Percentiles rank a stretch among this genome's conserved stretches.
Conservation (phyloP, 352 stramenopile species). For the Phytophthora crassamura region DNA sequence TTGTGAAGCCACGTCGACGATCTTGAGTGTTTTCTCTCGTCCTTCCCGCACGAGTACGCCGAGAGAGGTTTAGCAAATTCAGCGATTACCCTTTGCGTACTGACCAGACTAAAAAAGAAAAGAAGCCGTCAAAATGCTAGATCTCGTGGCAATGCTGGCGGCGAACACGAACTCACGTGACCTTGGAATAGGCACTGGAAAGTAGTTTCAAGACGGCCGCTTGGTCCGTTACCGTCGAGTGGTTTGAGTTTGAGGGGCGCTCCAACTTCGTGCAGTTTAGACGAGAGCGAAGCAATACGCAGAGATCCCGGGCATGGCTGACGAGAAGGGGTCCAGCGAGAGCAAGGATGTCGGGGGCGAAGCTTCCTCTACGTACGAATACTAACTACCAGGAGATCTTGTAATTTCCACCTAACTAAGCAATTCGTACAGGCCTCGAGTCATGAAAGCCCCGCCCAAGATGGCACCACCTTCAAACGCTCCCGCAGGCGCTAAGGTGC, state of each 20-base stretch:
- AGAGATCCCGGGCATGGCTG: conserved; percentile 38
- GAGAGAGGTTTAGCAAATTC: no score
- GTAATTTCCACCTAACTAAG: background rate
- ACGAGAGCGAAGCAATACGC: background rate
- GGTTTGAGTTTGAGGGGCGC: conserved; percentile 22
- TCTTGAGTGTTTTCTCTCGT: no score
- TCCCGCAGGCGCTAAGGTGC: conserved; percentile 41
- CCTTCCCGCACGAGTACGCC: no score
- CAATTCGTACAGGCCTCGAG: conserved; percentile 19
- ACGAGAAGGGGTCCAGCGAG: conserved; percentile 41
- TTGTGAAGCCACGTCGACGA: no score
- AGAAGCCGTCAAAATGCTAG: no score
- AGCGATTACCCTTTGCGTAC: no score
- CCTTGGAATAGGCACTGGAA: conserved; percentile 18
- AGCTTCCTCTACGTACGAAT: conserved; percentile 29
- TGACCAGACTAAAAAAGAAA: no score
- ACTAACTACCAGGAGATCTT: background rate
- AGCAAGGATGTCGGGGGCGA: conserved; percentile 32
- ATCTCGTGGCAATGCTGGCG: no score
- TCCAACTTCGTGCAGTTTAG: background rate
- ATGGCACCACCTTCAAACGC: conserved; percentile 41
- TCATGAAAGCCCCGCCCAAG: conserved; percentile 48
- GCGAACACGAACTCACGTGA: background rate
- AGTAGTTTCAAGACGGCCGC: conserved; percentile 5
- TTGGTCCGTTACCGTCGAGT: conserved; percentile 19